Conservation (phyloP, 2,329 filamentous ascomycete genomes). For the Claviceps maximensis region DNA sequence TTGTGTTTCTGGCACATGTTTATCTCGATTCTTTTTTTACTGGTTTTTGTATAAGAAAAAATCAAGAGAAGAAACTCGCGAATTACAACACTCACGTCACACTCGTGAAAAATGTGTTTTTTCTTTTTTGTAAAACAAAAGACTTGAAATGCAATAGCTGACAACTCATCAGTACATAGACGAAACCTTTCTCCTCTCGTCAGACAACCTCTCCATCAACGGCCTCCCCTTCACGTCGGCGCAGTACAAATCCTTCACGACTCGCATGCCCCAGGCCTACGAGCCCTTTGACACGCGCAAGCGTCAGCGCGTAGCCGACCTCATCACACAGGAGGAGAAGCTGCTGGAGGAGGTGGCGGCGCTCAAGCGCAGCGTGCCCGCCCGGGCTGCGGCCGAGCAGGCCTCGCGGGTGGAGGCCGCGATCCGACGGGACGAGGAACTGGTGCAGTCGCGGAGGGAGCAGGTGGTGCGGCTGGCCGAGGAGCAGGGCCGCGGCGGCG, state of each 20-base stretch:
- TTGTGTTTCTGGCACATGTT: too few relatives aligned
- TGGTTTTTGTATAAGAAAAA: neutral
- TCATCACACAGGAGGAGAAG: slow-evolving; percentile 49
- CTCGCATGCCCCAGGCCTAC: slow-evolving; percentile 25
- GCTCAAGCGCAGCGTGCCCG: slow-evolving; percentile 42
- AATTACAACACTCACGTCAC: too few relatives aligned
- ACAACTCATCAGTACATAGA: slow-evolving; percentile 39
- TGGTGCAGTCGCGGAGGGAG: slow-evolving; percentile 19
- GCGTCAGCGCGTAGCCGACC: slow-evolving; percentile 44
- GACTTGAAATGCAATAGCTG: neutral
- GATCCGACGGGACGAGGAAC: slow-evolving; percentile 34
- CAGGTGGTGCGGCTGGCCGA: slow-evolving; percentile 9
- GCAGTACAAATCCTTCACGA: slow-evolving; percentile 23
- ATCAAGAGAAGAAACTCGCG: neutral
- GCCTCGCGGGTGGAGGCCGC: slow-evolving; percentile 26
- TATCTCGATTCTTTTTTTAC: too few relatives aligned
- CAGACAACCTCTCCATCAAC: slow-evolving; percentile 50
- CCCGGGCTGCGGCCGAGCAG: slow-evolving; percentile 28
- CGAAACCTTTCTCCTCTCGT: slow-evolving; percentile 44
- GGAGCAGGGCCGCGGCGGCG: slow-evolving; percentile 11
- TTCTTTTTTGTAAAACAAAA: too few relatives aligned
- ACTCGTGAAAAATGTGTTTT: too few relatives aligned
- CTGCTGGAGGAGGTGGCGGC: slow-evolving; percentile 49
- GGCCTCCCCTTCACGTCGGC: slow-evolving; percentile 35
- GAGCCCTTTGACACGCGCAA: slow-evolving; percentile 48